Conservation (phyloP, 805 yeast genomes). For the Priceomyces medius region DNA sequence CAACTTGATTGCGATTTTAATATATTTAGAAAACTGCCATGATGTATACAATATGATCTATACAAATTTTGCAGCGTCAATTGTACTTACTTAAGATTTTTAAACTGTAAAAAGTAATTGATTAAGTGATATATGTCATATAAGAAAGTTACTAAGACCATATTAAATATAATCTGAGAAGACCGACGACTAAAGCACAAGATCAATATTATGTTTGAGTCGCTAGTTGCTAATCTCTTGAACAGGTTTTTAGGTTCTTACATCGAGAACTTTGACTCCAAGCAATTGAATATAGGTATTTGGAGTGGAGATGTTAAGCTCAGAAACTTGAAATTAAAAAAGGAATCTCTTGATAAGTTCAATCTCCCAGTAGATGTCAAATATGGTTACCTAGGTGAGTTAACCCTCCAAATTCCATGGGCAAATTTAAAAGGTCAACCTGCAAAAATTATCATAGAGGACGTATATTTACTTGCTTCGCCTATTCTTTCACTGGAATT, state of each 20-base stretch:
- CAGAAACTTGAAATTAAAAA: constrained; percentile 71
- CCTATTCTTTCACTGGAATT: constrained; percentile 63
- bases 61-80: too few relatives aligned
- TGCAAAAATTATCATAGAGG: constrained; percentile 81
- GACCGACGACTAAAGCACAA: too few relatives aligned
- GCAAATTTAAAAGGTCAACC: constrained; percentile 90
- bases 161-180: too few relatives aligned
- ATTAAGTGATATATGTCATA: too few relatives aligned
- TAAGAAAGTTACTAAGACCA: too few relatives aligned
- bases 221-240: constrained; percentile 60
- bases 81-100: too few relatives aligned
- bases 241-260: constrained; percentile 67
- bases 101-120: too few relatives aligned
- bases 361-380: constrained; percentile 83
- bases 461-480: constrained; percentile 77
- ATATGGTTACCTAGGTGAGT: constrained; percentile 86
- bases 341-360: constrained; percentile 85
- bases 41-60: too few relatives aligned
- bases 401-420: constrained; percentile 95
- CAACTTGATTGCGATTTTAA: too few relatives aligned
- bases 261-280: constrained; percentile 94
- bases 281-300: constrained; percentile 90
- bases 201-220: constrained; percentile 56
- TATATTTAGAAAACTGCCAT: too few relatives aligned
- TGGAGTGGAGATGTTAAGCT: constrained; percentile 97